Percentiles rank a stretch among this genome's conserved stretches.
Evolutionary conservation across 192 early-diverging fungal genomes (phyloP).

Genomic region (Backusella macrospora): DNA sequence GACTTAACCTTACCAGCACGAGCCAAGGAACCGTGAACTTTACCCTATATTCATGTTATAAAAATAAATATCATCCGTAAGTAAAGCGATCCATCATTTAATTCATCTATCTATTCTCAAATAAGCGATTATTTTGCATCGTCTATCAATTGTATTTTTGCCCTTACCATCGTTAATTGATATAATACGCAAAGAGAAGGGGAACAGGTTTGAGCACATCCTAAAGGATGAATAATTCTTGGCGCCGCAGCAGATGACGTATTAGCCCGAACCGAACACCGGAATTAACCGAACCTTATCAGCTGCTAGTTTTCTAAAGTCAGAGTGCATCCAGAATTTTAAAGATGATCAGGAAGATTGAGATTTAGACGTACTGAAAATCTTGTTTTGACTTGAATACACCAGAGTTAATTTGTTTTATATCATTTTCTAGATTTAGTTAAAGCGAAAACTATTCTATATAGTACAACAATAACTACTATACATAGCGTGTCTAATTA

Average conservation of each 20-base stretch:
- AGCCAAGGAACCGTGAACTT: slow-evolving; percentile 99
- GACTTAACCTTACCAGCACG: slow-evolving; percentile 99
- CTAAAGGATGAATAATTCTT: slow-evolving; percentile 10
- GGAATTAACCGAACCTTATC: background rate
- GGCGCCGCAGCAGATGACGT: slow-evolving; percentile 1
- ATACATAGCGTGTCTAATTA: too few relatives aligned
- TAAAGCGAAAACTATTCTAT: too few relatives aligned
- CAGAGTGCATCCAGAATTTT: background rate
- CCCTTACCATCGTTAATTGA: slow-evolving; percentile 16
- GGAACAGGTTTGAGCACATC: slow-evolving; percentile 11
- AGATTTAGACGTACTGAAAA: too few relatives aligned
- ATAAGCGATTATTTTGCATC: background rate
- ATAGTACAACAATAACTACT: too few relatives aligned
- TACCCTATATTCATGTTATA: slow-evolving; percentile 70
- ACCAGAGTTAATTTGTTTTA: too few relatives aligned
- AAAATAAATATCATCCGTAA: slow-evolving; percentile 1
- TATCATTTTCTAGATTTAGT: too few relatives aligned
- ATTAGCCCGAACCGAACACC: background rate
- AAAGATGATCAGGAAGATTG: too few relatives aligned
- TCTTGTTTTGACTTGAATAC: too few relatives aligned
- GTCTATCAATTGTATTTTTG: background rate
- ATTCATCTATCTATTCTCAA: slow-evolving; percentile 9
- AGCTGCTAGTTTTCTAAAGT: background rate
- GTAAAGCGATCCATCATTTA: background rate
- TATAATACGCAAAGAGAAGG: slow-evolving; percentile 14